Evolutionary conservation across 495 filamentous ascomycete species (phyloP).

Genomic region (Tirmania nivea): DNA sequence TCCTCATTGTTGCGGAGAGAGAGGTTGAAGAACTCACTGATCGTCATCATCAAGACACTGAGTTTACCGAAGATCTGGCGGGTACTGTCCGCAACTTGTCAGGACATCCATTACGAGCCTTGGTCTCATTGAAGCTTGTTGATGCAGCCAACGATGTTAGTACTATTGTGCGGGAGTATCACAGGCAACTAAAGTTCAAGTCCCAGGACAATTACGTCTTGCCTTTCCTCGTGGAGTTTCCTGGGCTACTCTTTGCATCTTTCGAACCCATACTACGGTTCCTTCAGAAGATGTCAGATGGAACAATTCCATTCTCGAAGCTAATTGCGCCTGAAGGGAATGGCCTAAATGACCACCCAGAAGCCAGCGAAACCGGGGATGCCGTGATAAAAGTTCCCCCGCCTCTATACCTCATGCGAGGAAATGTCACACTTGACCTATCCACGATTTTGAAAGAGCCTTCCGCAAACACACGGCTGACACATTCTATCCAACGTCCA

Average conservation of each 20-base stretch:
- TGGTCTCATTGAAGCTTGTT: constrained; percentile 10
- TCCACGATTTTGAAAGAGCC: constrained; percentile 5
- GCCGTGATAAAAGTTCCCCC: constrained; percentile 7
- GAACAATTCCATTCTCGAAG: constrained; percentile 36
- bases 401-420: constrained; percentile 13
- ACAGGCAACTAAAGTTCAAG: constrained; percentile 15
- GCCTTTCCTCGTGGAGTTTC: constrained; percentile 40
- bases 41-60: neutral
- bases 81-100: constrained; percentile 8
- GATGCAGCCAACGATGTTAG: constrained; percentile 1
- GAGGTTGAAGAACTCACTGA: constrained; percentile 1
- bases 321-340: constrained; percentile 28
- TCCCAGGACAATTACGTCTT: constrained; percentile 14
- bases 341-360: neutral
- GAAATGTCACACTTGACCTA: constrained; percentile 3
- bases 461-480: neutral
- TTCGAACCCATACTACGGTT: constrained; percentile 46
- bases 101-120: constrained; percentile 17
- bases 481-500: constrained; percentile 5
- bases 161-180: neutral
- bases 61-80: neutral
- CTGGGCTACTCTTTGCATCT: constrained; percentile 40
- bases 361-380: neutral
- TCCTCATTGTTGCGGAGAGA: constrained; percentile 31
- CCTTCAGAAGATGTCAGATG: constrained; percentile 34